Evolutionary conservation across 1,284 basidiomycete genomes (phyloP).

Genomic region (Ceratobasidium papillatum): DNA sequence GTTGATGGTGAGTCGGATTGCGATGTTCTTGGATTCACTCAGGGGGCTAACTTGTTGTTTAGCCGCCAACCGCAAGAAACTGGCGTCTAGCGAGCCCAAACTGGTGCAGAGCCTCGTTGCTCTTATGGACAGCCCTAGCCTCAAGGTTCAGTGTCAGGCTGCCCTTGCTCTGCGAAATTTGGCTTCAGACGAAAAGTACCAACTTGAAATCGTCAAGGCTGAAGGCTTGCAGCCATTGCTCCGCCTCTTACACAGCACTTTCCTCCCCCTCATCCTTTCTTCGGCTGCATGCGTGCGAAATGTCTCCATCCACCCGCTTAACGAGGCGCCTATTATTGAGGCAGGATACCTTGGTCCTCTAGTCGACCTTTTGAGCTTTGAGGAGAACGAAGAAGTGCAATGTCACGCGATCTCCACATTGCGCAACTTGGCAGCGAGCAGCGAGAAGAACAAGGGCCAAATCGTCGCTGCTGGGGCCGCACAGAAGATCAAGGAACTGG

Average conservation of each 20-base stretch:
- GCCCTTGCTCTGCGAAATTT: constrained; percentile 96
- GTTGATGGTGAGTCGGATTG: constrained; percentile 75
- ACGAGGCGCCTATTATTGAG: constrained; percentile 99
- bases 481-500: constrained; percentile 96
- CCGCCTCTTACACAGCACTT: constrained; percentile 94
- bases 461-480: constrained; percentile 99
- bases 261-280: constrained; percentile 98
- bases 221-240: constrained; percentile 93
- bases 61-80: constrained; percentile 92
- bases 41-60: constrained; percentile 31
- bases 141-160: constrained; percentile 99
- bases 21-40: not conserved
- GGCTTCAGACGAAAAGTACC: constrained; percentile 99
- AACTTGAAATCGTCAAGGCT: constrained; percentile 97
- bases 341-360: constrained; percentile 96
- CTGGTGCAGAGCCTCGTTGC: constrained; percentile 94
- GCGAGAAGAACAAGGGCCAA: constrained; percentile 98
- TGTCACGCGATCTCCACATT: constrained; percentile 99
- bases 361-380: constrained; percentile 96
- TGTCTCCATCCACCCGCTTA: constrained; percentile 97
- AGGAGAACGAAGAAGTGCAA: constrained; percentile 99
- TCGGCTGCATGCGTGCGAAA: constrained; percentile 99
- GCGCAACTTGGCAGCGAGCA: constrained; percentile 95
- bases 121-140: constrained; percentile 95
- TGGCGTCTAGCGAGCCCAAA: constrained; percentile 94